Conservation (phyloP, 2,329 filamentous ascomycete species). For the Sporothrix globosa region DNA sequence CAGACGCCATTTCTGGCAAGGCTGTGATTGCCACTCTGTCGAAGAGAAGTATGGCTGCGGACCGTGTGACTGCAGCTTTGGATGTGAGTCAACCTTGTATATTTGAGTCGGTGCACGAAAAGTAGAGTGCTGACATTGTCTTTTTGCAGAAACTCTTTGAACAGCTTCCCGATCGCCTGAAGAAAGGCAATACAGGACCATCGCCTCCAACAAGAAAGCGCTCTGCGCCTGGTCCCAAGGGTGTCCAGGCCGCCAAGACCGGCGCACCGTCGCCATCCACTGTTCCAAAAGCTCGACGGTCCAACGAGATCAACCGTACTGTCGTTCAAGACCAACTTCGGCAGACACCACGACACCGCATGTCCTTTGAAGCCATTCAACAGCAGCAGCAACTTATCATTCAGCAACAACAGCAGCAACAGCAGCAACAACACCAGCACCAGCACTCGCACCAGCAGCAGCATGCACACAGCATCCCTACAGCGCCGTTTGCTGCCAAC, state of each 20-base stretch:
- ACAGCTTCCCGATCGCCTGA: conserved; percentile 73
- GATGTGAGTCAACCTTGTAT: conserved; percentile 58
- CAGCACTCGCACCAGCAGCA: conserved; percentile 15
- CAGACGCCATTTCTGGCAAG: conserved; percentile 82
- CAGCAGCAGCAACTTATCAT: conserved; percentile 35
- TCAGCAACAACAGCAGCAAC: conserved; percentile 25
- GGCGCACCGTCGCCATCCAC: conserved; percentile 39
- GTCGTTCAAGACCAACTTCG: conserved; percentile 32
- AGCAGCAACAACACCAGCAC: conserved; percentile 32
- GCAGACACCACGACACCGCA: conserved; percentile 36
- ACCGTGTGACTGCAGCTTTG: conserved; percentile 78
- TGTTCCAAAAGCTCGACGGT: conserved; percentile 38
- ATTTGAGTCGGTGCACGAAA: not conserved
- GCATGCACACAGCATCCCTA: conserved; percentile 35
- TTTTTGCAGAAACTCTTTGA: conserved; percentile 72
- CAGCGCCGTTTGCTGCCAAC: conserved; percentile 45
- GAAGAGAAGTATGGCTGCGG: conserved; percentile 83
- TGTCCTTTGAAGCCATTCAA: conserved; percentile 39
- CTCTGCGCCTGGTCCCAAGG: conserved; percentile 53
- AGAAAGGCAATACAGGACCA: conserved; percentile 50
- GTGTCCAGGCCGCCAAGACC: conserved; percentile 40
- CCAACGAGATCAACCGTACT: conserved; percentile 39
- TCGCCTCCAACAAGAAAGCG: conserved; percentile 57
- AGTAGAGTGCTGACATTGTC: not conserved
- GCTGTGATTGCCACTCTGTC: conserved; percentile 79